Base-by-base conservation (phyloP, 2,329 filamentous ascomycete genomes). In the Drechslerella dactyloides region DNA sequence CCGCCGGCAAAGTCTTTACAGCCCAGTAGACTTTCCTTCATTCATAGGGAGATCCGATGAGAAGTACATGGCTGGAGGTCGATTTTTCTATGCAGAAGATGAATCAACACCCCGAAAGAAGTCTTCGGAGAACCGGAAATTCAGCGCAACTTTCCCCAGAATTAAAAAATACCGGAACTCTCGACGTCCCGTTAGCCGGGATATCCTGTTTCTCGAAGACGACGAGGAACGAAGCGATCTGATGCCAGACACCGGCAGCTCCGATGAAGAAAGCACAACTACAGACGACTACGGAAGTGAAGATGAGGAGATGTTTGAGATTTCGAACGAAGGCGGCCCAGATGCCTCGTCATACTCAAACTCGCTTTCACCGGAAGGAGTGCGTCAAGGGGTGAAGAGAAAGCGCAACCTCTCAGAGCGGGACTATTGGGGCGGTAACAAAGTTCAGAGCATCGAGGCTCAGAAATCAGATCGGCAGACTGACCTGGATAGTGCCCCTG, bases 11-110 rank as follows among this genome's bases (percentile, higher is more conserved):
- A 77, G 76, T 5, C 53, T 77, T n/a, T 77, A 77, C 65, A 75
- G 75, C 7, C 76, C 76, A 7, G 74, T 77, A 17, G 74, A 70
- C 2, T 77, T 77, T 48, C 70, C 75, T 33, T 73, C 75, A 11
- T 75, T 72, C 15, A 72, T 77, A 23, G 76, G 74, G 56, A 75
- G 75, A 73, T 74, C 75, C 4, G 76, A 77, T 46, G 68, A 74
- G 40, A 77, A 76, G 40, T 77, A 77, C 55, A 75, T 75, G 40
- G 74, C 70, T 3, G 76, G 76, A n/a, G 76, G 76, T 2, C 73
- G 75, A 13, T 77, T 76, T 57, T 77, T 76, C 48, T 65, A 75
- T 17, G 68, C 76, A 21, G 60, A 65, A 24, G 68, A 73, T 33
- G 57, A 73, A 40, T 57, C 66, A 2, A 70, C 53, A 13, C 40